Percentiles rank a stretch among this genome's conserved stretches.
Conservation (phyloP, 164 flowering plant genomes). For the grape (Vitis vinifera) region ASM3070453v1 NC_081805.1:24731501-24732000, state of each 20-base stretch:
- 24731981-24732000: slow-evolving; percentile 94
- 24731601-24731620: not conserved
- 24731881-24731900: slow-evolving; percentile 93
- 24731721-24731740: slow-evolving; percentile 46
- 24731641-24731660: slow-evolving; percentile 38
- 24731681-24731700: slow-evolving; percentile 91
- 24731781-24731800: not conserved
- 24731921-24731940: slow-evolving; percentile 92
- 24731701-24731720: slow-evolving; percentile 93
- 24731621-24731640: slow-evolving; percentile 7
- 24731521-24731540: too few species aligned
- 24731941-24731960: slow-evolving; percentile 99
- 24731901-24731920: slow-evolving; percentile 94
- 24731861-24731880: slow-evolving; percentile 99
- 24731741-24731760: not conserved
- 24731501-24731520: too few species aligned
- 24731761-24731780: not conserved
- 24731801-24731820: not conserved
- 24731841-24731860: slow-evolving; percentile 71
- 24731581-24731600: not conserved
- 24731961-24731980: slow-evolving; percentile 94
- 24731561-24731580: not conserved
- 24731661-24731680: slow-evolving; percentile 99
- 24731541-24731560: too few species aligned
- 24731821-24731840: not conserved